These are phyloP conservation scores for Grammothele lineata DNA, from an alignment of 768 basidiomycete genomes.

Conservation along the genomic window DNA sequence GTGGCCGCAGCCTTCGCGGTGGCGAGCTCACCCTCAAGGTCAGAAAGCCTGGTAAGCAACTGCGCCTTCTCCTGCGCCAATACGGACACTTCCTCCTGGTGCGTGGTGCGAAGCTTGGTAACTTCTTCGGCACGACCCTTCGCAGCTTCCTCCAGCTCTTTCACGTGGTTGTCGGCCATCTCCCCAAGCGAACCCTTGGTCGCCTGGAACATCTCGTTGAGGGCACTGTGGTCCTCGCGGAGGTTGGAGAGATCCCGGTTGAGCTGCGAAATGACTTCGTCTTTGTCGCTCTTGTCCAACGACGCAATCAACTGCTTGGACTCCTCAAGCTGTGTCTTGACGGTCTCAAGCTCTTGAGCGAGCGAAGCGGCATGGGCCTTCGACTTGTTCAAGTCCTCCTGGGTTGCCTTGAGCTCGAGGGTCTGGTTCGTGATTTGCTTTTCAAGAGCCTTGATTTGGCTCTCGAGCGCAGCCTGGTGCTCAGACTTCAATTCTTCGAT, in stretches of 20 bases:
- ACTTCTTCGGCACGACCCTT: conserved; percentile 66
- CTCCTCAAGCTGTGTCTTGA: conserved; percentile 64
- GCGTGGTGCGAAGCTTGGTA: conserved; percentile 50
- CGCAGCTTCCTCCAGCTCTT: conserved; percentile 75
- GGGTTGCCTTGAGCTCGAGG: conserved; percentile 78
- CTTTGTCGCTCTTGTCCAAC: conserved; percentile 39
- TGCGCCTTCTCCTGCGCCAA: conserved; percentile 60
- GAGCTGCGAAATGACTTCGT: conserved; percentile 51
- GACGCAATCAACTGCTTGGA: conserved; percentile 44
- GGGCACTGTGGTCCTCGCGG: conserved; percentile 67
- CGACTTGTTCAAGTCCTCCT: conserved; percentile 76
- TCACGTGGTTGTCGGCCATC: conserved; percentile 63
- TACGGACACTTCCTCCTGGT: conserved; percentile 56
- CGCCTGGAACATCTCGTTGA: conserved; percentile 61
- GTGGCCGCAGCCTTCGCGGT: conserved; percentile 55
- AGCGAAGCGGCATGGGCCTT: conserved; percentile 55
- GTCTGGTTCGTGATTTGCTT: conserved; percentile 60
- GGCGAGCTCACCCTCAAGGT: conserved; percentile 74
- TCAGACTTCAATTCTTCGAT: conserved; percentile 61
- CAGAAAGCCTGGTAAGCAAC: conserved; percentile 58
- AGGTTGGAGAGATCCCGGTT: conserved; percentile 52
- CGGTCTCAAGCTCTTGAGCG: conserved; percentile 48
- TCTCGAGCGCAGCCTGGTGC: conserved; percentile 56
- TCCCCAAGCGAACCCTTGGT: conserved; percentile 70
- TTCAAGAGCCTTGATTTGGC: conserved; percentile 50